Evolutionary conservation across 352 stramenopile genomes (phyloP).

Genomic region (Pythium scleroteichum): DNA sequence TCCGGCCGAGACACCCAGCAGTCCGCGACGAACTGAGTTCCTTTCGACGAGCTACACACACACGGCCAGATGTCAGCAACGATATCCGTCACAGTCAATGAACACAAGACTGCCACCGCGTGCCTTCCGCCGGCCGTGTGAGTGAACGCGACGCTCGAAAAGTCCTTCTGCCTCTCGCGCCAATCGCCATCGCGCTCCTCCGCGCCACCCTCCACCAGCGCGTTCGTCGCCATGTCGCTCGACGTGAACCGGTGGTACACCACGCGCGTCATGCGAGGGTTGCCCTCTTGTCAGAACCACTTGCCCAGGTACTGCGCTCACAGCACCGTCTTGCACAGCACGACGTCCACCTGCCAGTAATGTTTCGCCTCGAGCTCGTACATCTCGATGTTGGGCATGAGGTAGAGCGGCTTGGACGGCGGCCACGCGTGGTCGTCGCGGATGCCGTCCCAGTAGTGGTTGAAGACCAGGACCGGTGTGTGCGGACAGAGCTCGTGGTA

Average conservation of each 20-base stretch:
- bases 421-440: conserved; percentile 19
- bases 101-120: neutral
- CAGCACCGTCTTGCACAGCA: conserved; percentile 56
- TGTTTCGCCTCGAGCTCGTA: conserved; percentile 39
- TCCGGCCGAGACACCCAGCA: conserved; percentile 50
- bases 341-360: conserved; percentile 43
- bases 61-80: neutral
- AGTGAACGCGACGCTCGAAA: conserved; percentile 39
- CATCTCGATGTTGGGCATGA: conserved; percentile 40
- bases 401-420: conserved; percentile 20
- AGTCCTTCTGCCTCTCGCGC: conserved; percentile 31
- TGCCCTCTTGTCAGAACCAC: conserved; percentile 58
- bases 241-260: conserved; percentile 61
- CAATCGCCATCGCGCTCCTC: neutral
- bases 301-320: conserved; percentile 39
- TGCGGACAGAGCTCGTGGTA: conserved; percentile 38
- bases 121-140: conserved; percentile 31
- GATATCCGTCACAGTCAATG: neutral
- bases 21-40: conserved; percentile 39
- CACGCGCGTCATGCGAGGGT: conserved; percentile 43
- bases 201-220: neutral
- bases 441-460: conserved; percentile 32
- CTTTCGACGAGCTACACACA: conserved; percentile 45
- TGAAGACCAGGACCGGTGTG: conserved; percentile 29
- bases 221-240: conserved; percentile 36